A percentile compares a stretch with the other conserved stretches of the same genome.
These are phyloP conservation scores for Amanita molliuscula DNA, from an alignment of 768 basidiomycete species.

Conservation along the genomic window DNA sequence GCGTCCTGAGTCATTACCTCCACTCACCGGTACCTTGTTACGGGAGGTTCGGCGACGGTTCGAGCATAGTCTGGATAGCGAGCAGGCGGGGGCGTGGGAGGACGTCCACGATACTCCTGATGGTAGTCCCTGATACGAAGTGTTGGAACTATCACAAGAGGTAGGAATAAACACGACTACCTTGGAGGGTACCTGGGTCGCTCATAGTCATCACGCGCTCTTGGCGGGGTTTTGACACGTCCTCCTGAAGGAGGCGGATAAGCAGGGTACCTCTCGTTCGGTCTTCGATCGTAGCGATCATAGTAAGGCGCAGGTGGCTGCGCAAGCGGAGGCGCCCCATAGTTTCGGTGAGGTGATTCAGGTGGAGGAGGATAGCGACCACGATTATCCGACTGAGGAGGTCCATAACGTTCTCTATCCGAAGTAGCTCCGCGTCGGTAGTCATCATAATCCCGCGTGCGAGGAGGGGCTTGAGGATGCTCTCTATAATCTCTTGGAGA, in stretches of 20 bases:
- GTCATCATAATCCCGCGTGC: constrained; percentile 65
- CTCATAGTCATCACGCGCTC: constrained; percentile 57
- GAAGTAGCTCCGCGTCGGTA: constrained; percentile 40
- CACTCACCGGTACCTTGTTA: constrained; percentile 36
- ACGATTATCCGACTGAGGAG: constrained; percentile 43
- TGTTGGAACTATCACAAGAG: background rate
- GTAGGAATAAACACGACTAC: constrained; percentile 24
- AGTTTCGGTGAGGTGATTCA: constrained; percentile 43
- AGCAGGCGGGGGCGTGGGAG: constrained; percentile 40
- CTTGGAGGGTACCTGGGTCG: constrained; percentile 34
- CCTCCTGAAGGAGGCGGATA: constrained; percentile 38
- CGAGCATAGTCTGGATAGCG: constrained; percentile 46
- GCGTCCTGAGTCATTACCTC: background rate
- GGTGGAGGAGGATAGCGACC: constrained; percentile 48
- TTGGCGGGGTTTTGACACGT: constrained; percentile 49
- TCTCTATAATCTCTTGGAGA: constrained; percentile 65
- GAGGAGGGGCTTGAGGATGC: constrained; percentile 39
- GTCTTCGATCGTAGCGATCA: constrained; percentile 53
- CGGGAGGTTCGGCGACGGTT: constrained; percentile 30
- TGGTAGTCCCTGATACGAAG: constrained; percentile 37
- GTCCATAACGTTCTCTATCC: constrained; percentile 43
- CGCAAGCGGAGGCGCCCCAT: constrained; percentile 39
- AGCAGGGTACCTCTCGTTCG: constrained; percentile 38
- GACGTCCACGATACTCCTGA: constrained; percentile 44
- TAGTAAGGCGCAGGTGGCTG: constrained; percentile 39